phyloP scores from a whole-genome alignment of 2,329 filamentous ascomycete genomes.

The Paramyrothecium roridum region DNA sequence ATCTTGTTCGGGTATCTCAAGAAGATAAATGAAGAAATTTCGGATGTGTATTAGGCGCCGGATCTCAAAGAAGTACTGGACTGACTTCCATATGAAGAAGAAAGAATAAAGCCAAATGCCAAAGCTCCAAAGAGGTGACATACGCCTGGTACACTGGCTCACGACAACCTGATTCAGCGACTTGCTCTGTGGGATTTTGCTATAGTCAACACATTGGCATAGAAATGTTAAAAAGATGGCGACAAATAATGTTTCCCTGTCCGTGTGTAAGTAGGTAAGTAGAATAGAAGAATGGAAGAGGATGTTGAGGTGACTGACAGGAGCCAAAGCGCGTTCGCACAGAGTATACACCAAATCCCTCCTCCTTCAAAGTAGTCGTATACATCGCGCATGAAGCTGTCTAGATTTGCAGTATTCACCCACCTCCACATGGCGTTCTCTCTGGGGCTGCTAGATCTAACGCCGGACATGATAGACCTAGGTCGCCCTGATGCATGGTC shows the following conservation, averaged over 20 bases:
- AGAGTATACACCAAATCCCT: conserved; percentile 80
- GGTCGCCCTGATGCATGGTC: conserved; percentile 13
- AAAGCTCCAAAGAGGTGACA: conserved; percentile 74
- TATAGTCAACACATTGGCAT: conserved; percentile 81
- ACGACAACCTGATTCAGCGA: conserved; percentile 55
- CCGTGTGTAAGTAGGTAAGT: not conserved
- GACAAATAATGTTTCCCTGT: conserved; percentile 76
- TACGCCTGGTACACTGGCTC: conserved; percentile 70
- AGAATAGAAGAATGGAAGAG: not conserved
- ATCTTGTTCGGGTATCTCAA: conserved; percentile 77
- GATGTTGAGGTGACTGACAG: conserved; percentile 50
- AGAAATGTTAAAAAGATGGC: conserved; percentile 80
- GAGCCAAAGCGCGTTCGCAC: conserved; percentile 69
- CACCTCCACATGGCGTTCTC: conserved; percentile 89
- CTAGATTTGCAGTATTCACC: conserved; percentile 86
- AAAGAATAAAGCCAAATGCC: conserved; percentile 82
- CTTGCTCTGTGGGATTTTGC: conserved; percentile 64
- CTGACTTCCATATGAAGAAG: conserved; percentile 78
- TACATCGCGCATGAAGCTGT: conserved; percentile 80
- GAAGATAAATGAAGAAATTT: conserved; percentile 79
- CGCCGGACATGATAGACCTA: conserved; percentile 22
- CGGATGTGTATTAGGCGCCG: conserved; percentile 73
- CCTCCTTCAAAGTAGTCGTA: conserved; percentile 84
- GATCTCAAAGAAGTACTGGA: conserved; percentile 71
- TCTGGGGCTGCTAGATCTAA: conserved; percentile 35